These are phyloP conservation scores for Golubevia sp. DNA, from an alignment of 1,284 basidiomycete genomes.

Conservation along the genomic window DNA sequence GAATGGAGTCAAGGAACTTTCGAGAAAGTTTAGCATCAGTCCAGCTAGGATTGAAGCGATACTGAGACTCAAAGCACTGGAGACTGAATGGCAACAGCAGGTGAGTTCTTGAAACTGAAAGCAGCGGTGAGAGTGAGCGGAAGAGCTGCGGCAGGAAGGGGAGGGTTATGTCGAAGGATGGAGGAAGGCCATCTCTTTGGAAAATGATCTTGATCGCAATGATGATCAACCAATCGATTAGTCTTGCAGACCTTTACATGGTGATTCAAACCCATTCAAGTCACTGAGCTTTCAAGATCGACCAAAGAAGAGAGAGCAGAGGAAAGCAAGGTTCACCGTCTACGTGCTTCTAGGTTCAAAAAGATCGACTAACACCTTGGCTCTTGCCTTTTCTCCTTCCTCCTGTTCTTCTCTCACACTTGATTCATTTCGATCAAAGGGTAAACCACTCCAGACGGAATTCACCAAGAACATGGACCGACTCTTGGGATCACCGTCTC, in stretches of 20 bases:
- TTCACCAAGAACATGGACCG: conserved; percentile 53
- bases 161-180: too few relatives aligned
- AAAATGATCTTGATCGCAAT: conserved; percentile 16
- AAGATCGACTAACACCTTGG: not conserved
- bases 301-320: not conserved
- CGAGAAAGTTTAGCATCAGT: conserved; percentile 39
- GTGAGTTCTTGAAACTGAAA: conserved; percentile 21
- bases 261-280: conserved; percentile 39
- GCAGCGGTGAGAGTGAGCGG: too few relatives aligned
- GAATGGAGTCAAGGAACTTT: conserved; percentile 47
- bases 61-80: conserved; percentile 51
- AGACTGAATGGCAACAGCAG: conserved; percentile 35
- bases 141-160: too few relatives aligned
- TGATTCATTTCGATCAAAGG: conserved; percentile 14
- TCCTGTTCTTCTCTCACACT: not conserved
- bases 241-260: conserved; percentile 53
- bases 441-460: conserved; percentile 42
- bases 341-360: conserved; percentile 6
- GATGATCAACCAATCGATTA: conserved; percentile 48
- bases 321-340: conserved; percentile 1
- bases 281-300: too few relatives aligned
- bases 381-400: not conserved
- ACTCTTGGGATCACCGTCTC: conserved; percentile 27
- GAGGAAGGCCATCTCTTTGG: too few relatives aligned
- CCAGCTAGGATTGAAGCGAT: conserved; percentile 45